These are phyloP conservation scores for Penicillium parvum DNA, from an alignment of 495 filamentous ascomycete species.

Conservation along the genomic window DNA sequence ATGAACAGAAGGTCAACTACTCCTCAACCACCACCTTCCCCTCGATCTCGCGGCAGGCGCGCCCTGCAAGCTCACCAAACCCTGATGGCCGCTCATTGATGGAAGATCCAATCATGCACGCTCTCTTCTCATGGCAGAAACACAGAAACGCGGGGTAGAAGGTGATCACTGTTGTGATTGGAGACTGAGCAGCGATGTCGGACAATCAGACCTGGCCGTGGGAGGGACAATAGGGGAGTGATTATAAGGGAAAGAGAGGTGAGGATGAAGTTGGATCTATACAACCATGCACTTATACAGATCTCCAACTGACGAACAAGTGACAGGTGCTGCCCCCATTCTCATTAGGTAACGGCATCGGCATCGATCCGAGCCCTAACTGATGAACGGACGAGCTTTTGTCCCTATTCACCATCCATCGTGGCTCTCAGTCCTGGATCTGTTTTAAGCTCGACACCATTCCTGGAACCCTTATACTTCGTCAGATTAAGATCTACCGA, in stretches of 20 bases:
- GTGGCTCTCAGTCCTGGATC: no score
- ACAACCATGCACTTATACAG: no score
- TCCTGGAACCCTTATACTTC: no score
- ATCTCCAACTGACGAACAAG: background rate
- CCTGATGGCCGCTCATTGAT: background rate
- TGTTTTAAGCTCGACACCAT: no score
- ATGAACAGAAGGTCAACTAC: background rate
- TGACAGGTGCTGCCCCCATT: background rate
- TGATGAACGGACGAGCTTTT: background rate
- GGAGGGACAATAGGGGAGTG: background rate
- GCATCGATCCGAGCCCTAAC: background rate
- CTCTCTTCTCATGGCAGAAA: background rate
- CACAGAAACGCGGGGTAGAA: constrained; percentile 17
- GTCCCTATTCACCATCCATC: background rate
- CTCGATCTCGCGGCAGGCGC: constrained; percentile 17
- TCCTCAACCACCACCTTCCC: background rate
- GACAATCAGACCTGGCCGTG: background rate
- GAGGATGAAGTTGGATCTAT: no score
- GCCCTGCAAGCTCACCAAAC: background rate
- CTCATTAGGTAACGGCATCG: background rate
- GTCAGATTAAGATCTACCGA: no score
- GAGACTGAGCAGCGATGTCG: constrained; percentile 2
- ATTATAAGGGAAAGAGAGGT: background rate
- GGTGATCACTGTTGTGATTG: constrained; percentile 1
- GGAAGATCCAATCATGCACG: constrained; percentile 1